Conservation (phyloP, 495 filamentous ascomycete species). For the Elaphomyces granulatus region DNA sequence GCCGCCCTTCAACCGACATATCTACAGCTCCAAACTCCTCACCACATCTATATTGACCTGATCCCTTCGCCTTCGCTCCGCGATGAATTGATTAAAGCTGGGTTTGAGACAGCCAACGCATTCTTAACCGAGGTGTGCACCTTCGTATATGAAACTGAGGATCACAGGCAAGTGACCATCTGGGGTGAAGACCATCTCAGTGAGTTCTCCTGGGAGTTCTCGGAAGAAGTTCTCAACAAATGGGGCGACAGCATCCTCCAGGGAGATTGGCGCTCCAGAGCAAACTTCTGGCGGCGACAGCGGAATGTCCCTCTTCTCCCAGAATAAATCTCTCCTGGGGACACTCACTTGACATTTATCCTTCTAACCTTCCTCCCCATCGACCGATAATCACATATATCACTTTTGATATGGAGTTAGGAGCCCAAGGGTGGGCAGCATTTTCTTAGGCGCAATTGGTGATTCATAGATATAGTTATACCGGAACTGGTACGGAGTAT, state of each 20-base stretch:
- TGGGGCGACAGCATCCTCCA: slow-evolving; percentile 19
- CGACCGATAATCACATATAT: no score
- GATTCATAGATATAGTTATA: no score
- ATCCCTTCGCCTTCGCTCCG: slow-evolving; percentile 21
- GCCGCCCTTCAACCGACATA: slow-evolving; percentile 18
- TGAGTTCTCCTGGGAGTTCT: slow-evolving; percentile 25
- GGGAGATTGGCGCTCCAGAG: slow-evolving; percentile 16
- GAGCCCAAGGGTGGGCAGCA: no score
- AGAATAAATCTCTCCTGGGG: no score
- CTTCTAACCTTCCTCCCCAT: no score
- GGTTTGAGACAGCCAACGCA: slow-evolving; percentile 7
- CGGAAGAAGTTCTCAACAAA: slow-evolving; percentile 15
- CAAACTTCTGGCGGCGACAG: slow-evolving; percentile 23
- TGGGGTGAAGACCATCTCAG: slow-evolving; percentile 23
- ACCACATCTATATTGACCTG: slow-evolving; percentile 28
- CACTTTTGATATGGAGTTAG: no score
- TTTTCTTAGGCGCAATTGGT: no score
- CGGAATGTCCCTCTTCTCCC: slow-evolving; percentile 14
- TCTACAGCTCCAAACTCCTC: slow-evolving; percentile 22
- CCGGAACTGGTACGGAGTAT: no score
- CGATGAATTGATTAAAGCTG: slow-evolving; percentile 9
- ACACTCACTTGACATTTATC: no score
- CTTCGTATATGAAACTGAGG: slow-evolving; percentile 11
- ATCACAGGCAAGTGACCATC: slow-evolving; percentile 18
- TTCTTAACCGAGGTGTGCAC: slow-evolving; percentile 18